These are phyloP conservation scores for Tolypocladium ovalisporum DNA, from an alignment of 2,329 filamentous ascomycete species.

Conservation along the genomic window DNA sequence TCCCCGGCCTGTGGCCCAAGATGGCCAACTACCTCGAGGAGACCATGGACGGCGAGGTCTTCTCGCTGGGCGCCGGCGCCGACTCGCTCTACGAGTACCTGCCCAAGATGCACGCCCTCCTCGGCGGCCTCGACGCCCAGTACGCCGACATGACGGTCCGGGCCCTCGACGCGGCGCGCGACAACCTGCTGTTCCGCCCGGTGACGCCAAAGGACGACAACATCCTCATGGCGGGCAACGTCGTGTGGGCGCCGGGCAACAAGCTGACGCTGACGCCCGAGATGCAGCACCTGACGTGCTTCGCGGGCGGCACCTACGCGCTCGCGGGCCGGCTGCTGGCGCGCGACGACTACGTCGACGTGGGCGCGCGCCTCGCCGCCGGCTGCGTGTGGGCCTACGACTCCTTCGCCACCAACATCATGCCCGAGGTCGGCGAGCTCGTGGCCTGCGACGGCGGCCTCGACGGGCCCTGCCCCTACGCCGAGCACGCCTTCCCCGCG, in stretches of 20 bases:
- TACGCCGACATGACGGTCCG: constrained; percentile 56
- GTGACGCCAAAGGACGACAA: constrained; percentile 49
- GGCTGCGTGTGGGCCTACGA: constrained; percentile 46
- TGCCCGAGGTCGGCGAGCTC: constrained; percentile 37
- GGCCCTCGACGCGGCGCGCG: constrained; percentile 49
- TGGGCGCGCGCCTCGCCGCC: constrained; percentile 36
- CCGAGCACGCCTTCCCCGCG: constrained; percentile 11
- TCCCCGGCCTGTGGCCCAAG: constrained; percentile 66
- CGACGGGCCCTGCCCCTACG: constrained; percentile 24
- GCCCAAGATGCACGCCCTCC: constrained; percentile 47
- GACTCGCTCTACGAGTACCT: constrained; percentile 49
- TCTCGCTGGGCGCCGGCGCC: constrained; percentile 33
- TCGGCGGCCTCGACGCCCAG: constrained; percentile 52
- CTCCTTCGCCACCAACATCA: constrained; percentile 37
- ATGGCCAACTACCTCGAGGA: constrained; percentile 49
- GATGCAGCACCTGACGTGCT: constrained; percentile 56
- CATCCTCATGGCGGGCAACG: constrained; percentile 46
- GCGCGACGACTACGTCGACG: constrained; percentile 31
- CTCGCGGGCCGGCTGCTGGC: constrained; percentile 53
- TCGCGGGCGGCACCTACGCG: constrained; percentile 59
- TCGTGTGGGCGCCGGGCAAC: constrained; percentile 13
- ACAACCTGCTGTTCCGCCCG: constrained; percentile 57
- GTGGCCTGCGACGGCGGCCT: constrained; percentile 22
- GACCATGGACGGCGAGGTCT: constrained; percentile 26
- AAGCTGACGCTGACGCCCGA: constrained; percentile 19